phyloP scores from a whole-genome alignment of 257 asterid species.

The Verbascum thapsus region DNA sequence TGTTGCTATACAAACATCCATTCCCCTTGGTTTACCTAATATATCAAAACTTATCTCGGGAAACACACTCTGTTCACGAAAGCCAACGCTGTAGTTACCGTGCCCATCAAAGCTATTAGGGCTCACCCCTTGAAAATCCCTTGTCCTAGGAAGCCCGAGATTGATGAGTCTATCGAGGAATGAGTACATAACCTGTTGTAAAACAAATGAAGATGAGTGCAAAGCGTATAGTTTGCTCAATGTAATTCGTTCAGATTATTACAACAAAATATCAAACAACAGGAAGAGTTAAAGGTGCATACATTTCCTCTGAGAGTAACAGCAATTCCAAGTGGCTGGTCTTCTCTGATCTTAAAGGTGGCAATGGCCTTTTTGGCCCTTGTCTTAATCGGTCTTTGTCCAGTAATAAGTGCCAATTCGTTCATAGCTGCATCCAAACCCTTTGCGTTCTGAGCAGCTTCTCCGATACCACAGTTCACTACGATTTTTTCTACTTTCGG shows the following conservation, averaged over 20 bases:
- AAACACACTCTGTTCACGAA: constrained; percentile 90
- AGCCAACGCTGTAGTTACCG: constrained; percentile 87
- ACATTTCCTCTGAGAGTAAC: constrained; percentile 91
- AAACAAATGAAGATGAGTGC: constrained; percentile 23
- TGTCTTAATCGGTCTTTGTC: constrained; percentile 91
- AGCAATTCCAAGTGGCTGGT: constrained; percentile 88
- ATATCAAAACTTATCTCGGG: constrained; percentile 76
- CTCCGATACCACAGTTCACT: constrained; percentile 98
- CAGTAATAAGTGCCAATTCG: constrained; percentile 87
- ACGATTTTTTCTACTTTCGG: constrained; percentile 88
- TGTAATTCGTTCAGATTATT: not conserved
- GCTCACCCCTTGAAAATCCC: constrained; percentile 95
- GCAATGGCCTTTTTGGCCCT: constrained; percentile 97
- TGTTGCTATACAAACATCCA: constrained; percentile 91
- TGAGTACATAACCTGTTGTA: constrained; percentile 72
- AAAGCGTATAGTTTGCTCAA: not conserved
- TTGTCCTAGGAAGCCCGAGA: constrained; percentile 85
- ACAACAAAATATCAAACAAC: not conserved
- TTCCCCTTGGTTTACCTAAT: constrained; percentile 88
- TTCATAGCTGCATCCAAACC: constrained; percentile 95
- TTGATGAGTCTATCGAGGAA: constrained; percentile 94
- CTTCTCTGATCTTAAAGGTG: constrained; percentile 85
- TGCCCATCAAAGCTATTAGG: constrained; percentile 90
- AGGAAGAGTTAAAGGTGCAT: constrained; percentile 24
- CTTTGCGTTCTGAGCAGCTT: constrained; percentile 99